These are phyloP conservation scores for Lactifluus hygrophoroides DNA, from an alignment of 768 basidiomycete species.

Conservation along the genomic window DNA sequence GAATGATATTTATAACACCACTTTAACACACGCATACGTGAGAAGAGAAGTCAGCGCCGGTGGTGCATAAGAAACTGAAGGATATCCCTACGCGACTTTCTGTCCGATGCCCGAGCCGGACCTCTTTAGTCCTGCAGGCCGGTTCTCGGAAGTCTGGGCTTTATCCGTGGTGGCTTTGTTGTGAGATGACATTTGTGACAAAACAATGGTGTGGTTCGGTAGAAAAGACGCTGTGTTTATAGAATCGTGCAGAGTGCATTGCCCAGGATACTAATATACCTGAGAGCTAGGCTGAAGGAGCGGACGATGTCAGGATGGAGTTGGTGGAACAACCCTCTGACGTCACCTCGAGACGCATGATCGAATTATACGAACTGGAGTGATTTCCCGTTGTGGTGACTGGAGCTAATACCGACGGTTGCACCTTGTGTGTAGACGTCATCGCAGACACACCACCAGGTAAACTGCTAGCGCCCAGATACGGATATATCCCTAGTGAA, in stretches of 20 bases:
- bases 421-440: too few relatives aligned
- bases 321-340: not conserved
- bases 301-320: not conserved
- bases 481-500: too few relatives aligned
- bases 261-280: not conserved
- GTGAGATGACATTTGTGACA: not conserved
- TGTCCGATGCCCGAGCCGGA: not conserved
- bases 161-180: not conserved
- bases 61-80: not conserved
- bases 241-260: not conserved
- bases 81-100: not conserved
- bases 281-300: not conserved
- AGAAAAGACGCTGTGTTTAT: too few relatives aligned
- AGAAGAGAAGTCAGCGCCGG: not conserved
- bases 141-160: not conserved
- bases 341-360: not conserved
- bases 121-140: not conserved
- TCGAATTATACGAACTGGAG: too few relatives aligned
- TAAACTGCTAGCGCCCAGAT: too few relatives aligned
- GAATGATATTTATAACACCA: not conserved
- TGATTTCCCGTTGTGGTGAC: too few relatives aligned
- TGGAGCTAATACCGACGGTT: too few relatives aligned
- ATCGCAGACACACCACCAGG: too few relatives aligned
- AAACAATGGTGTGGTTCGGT: not conserved
- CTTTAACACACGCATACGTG: not conserved